Evolutionary conservation across 2,329 filamentous ascomycete genomes (phyloP), one percentile per base, ranked within the genome.

Genomic region (Drechslera avenae): DNA sequence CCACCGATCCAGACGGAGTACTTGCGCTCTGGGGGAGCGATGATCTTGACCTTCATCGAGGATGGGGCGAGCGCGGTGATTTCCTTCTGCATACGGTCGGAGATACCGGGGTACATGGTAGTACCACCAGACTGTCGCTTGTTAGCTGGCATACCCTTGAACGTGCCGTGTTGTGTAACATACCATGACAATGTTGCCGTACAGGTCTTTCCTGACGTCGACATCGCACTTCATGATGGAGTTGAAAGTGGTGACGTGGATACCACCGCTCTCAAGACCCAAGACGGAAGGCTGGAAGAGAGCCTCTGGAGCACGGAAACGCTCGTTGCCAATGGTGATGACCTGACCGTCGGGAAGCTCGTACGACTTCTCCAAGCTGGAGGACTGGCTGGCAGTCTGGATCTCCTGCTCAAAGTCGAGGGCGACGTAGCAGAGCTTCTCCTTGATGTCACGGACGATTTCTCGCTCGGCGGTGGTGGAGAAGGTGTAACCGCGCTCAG

Each of bases 1-100:
- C 94, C 94, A 94, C 94, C 94, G 79, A 99, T 99, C 94, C 94
- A 99, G 86, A 99, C 94, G 63, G 94, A 97, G 91, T 99, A 99
- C 87, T 99, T 99, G 83, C 94, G 91, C 90, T 99, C 94, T 69
- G 94, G 94, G 72, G 94, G 94, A 83, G 94, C 94, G 78, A 99
- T 97, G 83, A 99, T 97, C 90, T 97, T 97, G 87, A 99, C 93
- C 91, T 97, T 97, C 94, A 99, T 97, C 76, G 92, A 97, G 66
- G 94, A 97, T 76, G 94, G 94, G 78, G 94, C 94, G 82, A 99
- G 90, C 78, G 92, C 89, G 79, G 92, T 97, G 79, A 99, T 97
- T 86, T 99, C 94, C 91, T 99, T 97, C 84, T 99, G 94, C 94
- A 99, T 97, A 87, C 94, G 94, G 86, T 99, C 94, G 79, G 92